Evolutionary conservation across 2,329 filamentous ascomycete genomes (phyloP), one percentile per base, ranked within the genome.

Genomic region (Lachnellula arida): DNA sequence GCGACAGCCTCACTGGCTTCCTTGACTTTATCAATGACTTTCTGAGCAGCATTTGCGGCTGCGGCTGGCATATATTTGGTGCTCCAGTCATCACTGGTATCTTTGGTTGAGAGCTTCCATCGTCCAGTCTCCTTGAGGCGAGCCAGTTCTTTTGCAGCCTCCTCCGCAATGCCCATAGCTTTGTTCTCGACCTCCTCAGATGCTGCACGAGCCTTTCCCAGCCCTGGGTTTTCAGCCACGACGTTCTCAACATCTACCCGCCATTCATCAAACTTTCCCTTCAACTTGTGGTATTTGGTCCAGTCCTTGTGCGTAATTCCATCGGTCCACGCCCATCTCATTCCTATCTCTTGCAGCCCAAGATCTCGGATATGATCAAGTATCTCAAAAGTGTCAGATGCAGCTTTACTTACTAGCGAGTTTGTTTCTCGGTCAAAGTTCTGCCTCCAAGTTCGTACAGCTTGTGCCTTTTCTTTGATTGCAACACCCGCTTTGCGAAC

Each of bases 251-350:
- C 85, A 63, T 95, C 89, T 37, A 83, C 79, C 54, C 89, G 87
- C 91, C 93, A 97, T 66, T 90, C 84, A 48, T 87, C 86, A 51
- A 97, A 89, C 12, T 88, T 87, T 53, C 81, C 83, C 75, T 89
- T 95, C 56, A 99, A 78, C 57, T 89, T 84, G 71, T 97, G 91
- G 69, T 96, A 99, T 71, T 93, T 94, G 57, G 87, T 84, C 94
- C 94, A 99, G 71, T 99, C 91, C 71, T 95, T 92, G 78, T 99
- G 97, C 1, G 93, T 96, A 59, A 99, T 83, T 34, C 91, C 91
- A 56, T 97, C 91, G 75, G 91, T 94, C 87, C 90, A 96, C 12
- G 93, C 91, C 92, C 94, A 99, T 68, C 69, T 62, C 78, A 88
- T 86, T 43, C 87, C 87, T 49, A 90, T 85, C 65, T 90, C 86